phyloP scores from a whole-genome alignment of 306 rosid genomes.

The Medicago arabica region DNA sequence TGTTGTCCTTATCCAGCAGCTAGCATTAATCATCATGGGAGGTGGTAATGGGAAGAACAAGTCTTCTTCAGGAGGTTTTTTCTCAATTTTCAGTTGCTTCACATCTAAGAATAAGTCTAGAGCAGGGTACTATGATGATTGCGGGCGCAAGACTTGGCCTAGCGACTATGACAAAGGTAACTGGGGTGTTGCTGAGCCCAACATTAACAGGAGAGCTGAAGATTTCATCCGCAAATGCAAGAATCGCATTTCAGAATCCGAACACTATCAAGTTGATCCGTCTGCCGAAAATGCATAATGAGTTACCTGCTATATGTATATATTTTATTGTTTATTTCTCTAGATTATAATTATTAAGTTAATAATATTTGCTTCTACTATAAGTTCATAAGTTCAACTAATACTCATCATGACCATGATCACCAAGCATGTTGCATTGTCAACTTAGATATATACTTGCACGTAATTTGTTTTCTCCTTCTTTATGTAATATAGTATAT shows the following conservation, averaged over 20 bases:
- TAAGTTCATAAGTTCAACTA: not conserved
- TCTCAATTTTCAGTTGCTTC: slow-evolving; percentile 66
- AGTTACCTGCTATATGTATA: not conserved
- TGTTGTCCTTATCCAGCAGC: not conserved
- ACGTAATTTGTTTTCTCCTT: not conserved
- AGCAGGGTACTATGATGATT: slow-evolving; percentile 41
- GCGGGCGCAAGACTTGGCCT: slow-evolving; percentile 49
- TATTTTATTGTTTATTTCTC: slow-evolving; percentile 20
- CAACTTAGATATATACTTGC: not conserved
- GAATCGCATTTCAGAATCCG: slow-evolving; percentile 55
- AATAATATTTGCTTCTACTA: not conserved
- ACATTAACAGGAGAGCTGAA: slow-evolving; percentile 60
- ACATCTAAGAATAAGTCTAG: slow-evolving; percentile 41
- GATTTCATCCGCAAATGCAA: slow-evolving; percentile 53
- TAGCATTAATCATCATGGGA: slow-evolving; percentile 47
- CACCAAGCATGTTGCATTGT: not conserved
- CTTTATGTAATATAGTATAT: not conserved
- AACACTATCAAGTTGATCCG: slow-evolving; percentile 41
- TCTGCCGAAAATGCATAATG: slow-evolving; percentile 12
- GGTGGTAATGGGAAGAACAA: slow-evolving; percentile 47
- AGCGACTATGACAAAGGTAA: slow-evolving; percentile 67
- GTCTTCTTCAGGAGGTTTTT: slow-evolving; percentile 45
- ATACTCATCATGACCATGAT: not conserved
- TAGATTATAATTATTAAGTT: not conserved
- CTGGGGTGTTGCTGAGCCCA: slow-evolving; percentile 63